Evolutionary conservation across 2,329 filamentous ascomycete species (phyloP).

Genomic region (Ampelomyces quisqualis): DNA sequence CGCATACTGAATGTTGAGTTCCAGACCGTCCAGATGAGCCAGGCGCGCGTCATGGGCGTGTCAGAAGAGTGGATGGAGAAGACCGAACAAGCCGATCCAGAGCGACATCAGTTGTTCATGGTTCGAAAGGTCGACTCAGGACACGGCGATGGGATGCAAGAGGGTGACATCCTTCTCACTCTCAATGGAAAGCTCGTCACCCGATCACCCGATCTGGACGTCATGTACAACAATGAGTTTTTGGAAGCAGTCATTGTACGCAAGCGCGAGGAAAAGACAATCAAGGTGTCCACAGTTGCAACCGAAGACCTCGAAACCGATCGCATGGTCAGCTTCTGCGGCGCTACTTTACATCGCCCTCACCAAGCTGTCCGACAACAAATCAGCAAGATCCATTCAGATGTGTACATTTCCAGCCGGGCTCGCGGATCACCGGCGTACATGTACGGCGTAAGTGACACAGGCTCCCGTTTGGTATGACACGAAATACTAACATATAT

Average conservation of each 20-base stretch:
- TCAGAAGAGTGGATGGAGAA: slow-evolving; percentile 93
- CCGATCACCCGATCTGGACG: slow-evolving; percentile 84
- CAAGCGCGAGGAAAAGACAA: slow-evolving; percentile 73
- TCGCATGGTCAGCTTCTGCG: slow-evolving; percentile 90
- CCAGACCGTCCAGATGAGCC: slow-evolving; percentile 92
- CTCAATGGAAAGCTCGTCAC: slow-evolving; percentile 92
- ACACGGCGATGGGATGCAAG: slow-evolving; percentile 66
- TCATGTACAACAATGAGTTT: slow-evolving; percentile 88
- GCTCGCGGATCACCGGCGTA: slow-evolving; percentile 41
- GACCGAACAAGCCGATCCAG: slow-evolving; percentile 83
- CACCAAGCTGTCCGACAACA: slow-evolving; percentile 97
- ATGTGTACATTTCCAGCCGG: slow-evolving; percentile 91
- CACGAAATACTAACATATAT: slow-evolving; percentile 58
- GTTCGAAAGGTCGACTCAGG: slow-evolving; percentile 82
- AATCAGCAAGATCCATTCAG: slow-evolving; percentile 92
- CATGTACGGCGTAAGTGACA: slow-evolving; percentile 52
- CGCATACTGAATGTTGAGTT: slow-evolving; percentile 94
- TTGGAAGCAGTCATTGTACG: slow-evolving; percentile 86
- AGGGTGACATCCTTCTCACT: slow-evolving; percentile 90
- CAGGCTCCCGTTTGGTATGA: slow-evolving; percentile 67
- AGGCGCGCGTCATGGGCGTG: slow-evolving; percentile 95
- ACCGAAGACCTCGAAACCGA: slow-evolving; percentile 91
- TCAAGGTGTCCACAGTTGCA: slow-evolving; percentile 80
- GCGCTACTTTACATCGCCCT: slow-evolving; percentile 86
- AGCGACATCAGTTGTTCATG: slow-evolving; percentile 97